These are phyloP conservation scores for Phytophthora crassamura DNA, from an alignment of 352 stramenopile genomes.

Conservation along the genomic window DNA sequence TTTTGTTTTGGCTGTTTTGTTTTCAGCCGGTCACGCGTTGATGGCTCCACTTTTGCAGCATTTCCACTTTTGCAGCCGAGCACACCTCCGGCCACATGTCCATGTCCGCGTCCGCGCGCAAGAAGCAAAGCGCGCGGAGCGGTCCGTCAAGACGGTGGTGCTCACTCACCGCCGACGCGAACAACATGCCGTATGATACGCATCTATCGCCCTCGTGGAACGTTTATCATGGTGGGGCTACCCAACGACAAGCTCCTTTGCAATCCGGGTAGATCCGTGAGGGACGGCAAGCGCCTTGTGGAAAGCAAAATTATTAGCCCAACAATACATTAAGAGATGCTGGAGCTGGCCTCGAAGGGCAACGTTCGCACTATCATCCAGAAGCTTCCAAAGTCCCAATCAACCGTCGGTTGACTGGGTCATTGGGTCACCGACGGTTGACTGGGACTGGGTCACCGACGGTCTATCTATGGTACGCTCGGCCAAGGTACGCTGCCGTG, in stretches of 20 bases:
- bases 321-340: slow-evolving; percentile 76
- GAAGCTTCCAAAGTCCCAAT: slow-evolving; percentile 44
- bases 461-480: slow-evolving; percentile 40
- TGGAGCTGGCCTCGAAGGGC: slow-evolving; percentile 71
- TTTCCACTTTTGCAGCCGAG: no score
- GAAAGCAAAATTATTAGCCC: slow-evolving; percentile 77
- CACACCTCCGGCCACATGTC: no score
- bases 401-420: no score
- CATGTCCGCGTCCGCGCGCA: no score
- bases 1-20: no score
- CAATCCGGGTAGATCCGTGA: slow-evolving; percentile 46
- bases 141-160: slow-evolving; percentile 66
- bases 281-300: slow-evolving; percentile 42
- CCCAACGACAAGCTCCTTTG: slow-evolving; percentile 52
- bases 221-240: slow-evolving; percentile 65
- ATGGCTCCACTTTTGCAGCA: no score
- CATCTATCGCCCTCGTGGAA: slow-evolving; percentile 67
- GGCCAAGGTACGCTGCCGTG: slow-evolving; percentile 23
- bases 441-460: no score
- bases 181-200: slow-evolving; percentile 43
- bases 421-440: no score
- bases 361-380: slow-evolving; percentile 56
- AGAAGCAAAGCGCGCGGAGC: slow-evolving; percentile 42
- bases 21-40: no score
- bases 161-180: slow-evolving; percentile 68